Evolutionary conservation across 2,329 filamentous ascomycete genomes (phyloP).

Genomic region (Pseudomassariella vexata): DNA sequence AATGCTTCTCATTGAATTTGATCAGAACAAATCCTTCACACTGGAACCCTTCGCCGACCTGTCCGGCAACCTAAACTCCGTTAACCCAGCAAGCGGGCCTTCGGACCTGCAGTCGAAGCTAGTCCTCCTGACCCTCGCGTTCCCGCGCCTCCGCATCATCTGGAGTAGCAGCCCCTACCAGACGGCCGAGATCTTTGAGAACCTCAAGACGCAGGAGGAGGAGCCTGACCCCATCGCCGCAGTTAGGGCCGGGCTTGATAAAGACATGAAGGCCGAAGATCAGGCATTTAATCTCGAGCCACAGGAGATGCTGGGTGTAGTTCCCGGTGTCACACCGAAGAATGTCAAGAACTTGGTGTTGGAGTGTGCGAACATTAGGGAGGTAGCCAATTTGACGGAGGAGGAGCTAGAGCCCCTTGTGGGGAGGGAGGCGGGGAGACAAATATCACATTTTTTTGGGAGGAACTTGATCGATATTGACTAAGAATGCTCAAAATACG

Average conservation of each 20-base stretch:
- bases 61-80: constrained; percentile 54
- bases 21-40: constrained; percentile 95
- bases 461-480: constrained; percentile 51
- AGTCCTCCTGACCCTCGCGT: constrained; percentile 86
- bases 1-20: constrained; percentile 95
- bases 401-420: constrained; percentile 68
- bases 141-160: constrained; percentile 83
- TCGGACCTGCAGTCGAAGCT: constrained; percentile 87
- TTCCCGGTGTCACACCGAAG: constrained; percentile 79
- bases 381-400: constrained; percentile 81
- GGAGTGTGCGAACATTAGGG: constrained; percentile 68
- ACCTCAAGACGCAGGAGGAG: constrained; percentile 80
- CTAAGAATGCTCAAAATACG: too few relatives aligned
- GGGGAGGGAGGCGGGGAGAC: constrained; percentile 69
- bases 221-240: constrained; percentile 89
- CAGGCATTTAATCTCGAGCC: constrained; percentile 77
- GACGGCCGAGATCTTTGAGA: constrained; percentile 93
- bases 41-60: constrained; percentile 74
- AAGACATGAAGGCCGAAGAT: constrained; percentile 54
- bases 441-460: constrained; percentile 79
- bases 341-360: constrained; percentile 68
- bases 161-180: constrained; percentile 94
- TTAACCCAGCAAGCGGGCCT: constrained; percentile 52
- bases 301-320: constrained; percentile 81
- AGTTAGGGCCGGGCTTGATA: constrained; percentile 73